These are phyloP conservation scores for Chloranthus sessilifolius DNA, from an alignment of 164 flowering plant species.

Conservation along the genomic window DNA sequence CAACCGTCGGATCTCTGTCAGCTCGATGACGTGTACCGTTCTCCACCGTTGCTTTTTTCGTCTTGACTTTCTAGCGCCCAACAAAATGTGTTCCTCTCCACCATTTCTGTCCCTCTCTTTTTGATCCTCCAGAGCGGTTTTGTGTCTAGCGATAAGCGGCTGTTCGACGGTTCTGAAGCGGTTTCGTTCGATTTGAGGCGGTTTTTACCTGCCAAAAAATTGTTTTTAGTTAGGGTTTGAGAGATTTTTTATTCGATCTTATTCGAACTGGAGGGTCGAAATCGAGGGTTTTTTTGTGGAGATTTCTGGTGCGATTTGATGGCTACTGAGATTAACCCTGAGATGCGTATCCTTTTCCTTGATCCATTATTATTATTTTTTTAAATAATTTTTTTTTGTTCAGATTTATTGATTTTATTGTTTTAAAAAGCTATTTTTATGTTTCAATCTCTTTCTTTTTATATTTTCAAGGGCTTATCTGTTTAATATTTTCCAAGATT, in stretches of 20 bases:
- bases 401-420: background rate
- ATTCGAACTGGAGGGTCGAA: conserved; percentile 30
- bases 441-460: background rate
- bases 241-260: background rate
- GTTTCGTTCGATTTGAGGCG: background rate
- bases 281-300: conserved; percentile 25
- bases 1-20: too few relatives aligned
- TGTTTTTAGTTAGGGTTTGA: background rate
- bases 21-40: too few relatives aligned
- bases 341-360: conserved; percentile 31
- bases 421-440: background rate
- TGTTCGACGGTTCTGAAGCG: conserved; percentile 6
- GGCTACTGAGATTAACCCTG: conserved; percentile 21
- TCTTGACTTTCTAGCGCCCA: conserved; percentile 3
- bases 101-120: background rate
- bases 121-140: background rate
- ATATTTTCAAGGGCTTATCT: background rate
- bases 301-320: conserved; percentile 39
- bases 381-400: background rate
- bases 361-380: background rate
- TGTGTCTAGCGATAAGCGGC: conserved; percentile 4
- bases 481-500: too few relatives aligned
- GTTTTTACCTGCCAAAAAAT: conserved; percentile 7
- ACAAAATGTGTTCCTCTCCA: background rate
- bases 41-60: background rate